Conservation (phyloP, 768 basidiomycete genomes). For the Boletus patriciae region DNA sequence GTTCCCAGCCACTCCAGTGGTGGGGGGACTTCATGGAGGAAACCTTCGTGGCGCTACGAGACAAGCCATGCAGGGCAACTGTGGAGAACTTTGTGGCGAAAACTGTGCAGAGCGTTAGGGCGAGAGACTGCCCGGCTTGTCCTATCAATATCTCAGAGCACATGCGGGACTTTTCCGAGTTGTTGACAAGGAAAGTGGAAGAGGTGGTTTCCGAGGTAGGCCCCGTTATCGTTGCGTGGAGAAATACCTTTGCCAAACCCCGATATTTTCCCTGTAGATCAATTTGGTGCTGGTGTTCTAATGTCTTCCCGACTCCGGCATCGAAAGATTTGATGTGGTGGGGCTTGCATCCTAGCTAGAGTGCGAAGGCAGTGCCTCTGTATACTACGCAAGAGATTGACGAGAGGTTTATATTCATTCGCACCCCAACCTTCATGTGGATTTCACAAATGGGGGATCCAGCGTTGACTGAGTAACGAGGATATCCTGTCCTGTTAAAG, state of each 20-base stretch:
- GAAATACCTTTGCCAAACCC: background rate
- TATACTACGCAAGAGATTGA: background rate
- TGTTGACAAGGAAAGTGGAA: slow-evolving; percentile 6
- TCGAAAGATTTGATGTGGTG: background rate
- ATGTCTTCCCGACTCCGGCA: background rate
- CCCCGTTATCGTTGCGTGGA: background rate
- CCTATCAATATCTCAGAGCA: slow-evolving; percentile 4
- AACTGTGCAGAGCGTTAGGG: background rate
- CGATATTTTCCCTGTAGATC: background rate
- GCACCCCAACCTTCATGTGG: background rate
- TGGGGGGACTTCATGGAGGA: slow-evolving; percentile 22
- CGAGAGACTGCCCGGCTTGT: background rate
- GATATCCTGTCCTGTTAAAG: no score
- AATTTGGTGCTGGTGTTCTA: background rate
- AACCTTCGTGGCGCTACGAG: slow-evolving; percentile 8
- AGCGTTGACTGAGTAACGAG: no score
- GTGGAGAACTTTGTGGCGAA: background rate
- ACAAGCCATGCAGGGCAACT: slow-evolving; percentile 19
- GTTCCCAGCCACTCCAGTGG: background rate
- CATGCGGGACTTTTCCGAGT: slow-evolving; percentile 11
- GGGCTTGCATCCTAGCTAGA: background rate
- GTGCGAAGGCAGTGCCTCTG: background rate
- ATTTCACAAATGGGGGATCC: background rate
- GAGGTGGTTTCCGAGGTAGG: slow-evolving; percentile 10
- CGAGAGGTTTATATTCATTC: background rate